Percentiles rank a stretch among this genome's conserved stretches.
These are phyloP conservation scores for Pharnaceum exiguum DNA, from an alignment of 148 eudicot genomes.

Conservation along the genomic window DNA sequence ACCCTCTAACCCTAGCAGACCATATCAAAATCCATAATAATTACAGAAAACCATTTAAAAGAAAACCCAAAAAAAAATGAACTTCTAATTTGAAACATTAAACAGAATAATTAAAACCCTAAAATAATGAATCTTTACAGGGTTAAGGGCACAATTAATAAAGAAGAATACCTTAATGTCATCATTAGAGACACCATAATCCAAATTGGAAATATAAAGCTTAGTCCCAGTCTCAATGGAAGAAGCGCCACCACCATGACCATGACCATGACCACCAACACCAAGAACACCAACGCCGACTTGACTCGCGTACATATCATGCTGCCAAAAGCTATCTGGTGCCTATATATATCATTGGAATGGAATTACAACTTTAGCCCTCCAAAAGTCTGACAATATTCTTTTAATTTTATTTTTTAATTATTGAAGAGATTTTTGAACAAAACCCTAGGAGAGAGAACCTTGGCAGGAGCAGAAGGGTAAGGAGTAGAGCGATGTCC, in stretches of 20 bases:
- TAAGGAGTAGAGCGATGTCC: constrained; percentile 67
- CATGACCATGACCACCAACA: constrained; percentile 25
- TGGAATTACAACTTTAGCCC: too few species aligned
- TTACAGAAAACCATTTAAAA: too few species aligned
- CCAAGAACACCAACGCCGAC: constrained; percentile 25
- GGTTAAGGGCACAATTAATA: too few species aligned
- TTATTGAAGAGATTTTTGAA: too few species aligned
- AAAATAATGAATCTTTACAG: neutral
- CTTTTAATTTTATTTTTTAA: too few species aligned
- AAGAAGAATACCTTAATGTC: constrained; percentile 65
- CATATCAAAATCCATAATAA: too few species aligned
- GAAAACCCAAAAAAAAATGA: too few species aligned
- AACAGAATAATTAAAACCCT: too few species aligned
- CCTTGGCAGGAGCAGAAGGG: constrained; percentile 39
- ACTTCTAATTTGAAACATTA: too few species aligned
- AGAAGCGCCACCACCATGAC: constrained; percentile 37
- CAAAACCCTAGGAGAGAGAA: constrained; percentile 7
- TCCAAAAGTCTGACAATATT: too few species aligned
- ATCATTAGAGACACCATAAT: constrained; percentile 85
- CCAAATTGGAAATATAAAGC: constrained; percentile 85
- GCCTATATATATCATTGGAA: constrained; percentile 40
- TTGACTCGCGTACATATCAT: constrained; percentile 63
- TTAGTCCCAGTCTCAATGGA: constrained; percentile 82
- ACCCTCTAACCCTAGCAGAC: too few species aligned
- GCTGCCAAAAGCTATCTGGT: constrained; percentile 66